phyloP scores from a whole-genome alignment of 345 rosid genomes.

The Leavenworthia alabamica region DNA sequence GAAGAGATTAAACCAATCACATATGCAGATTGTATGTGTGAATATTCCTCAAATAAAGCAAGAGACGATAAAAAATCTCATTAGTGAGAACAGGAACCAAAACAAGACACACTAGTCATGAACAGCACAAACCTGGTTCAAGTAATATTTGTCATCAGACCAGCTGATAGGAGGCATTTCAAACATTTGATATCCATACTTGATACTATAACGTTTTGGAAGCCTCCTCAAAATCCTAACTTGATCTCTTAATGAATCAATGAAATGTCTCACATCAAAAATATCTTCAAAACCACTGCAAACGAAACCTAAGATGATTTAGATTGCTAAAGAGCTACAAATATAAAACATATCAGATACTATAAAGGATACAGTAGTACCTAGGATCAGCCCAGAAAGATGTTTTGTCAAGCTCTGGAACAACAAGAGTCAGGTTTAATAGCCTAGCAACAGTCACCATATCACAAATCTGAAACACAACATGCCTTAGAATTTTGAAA shows the following conservation, averaged over 20 bases:
- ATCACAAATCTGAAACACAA: conserved; percentile 66
- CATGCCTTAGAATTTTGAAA: conserved; percentile 8
- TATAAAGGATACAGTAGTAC: conserved; percentile 40
- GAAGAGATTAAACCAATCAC: not conserved
- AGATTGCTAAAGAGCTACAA: conserved; percentile 6
- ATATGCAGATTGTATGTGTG: not conserved
- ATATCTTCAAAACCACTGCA: conserved; percentile 96
- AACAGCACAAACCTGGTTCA: conserved; percentile 59
- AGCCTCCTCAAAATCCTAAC: conserved; percentile 72
- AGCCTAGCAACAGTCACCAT: conserved; percentile 83
- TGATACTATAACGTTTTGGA: conserved; percentile 62
- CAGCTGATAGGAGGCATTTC: conserved; percentile 93
- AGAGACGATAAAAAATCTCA: not conserved
- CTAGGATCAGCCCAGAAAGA: conserved; percentile 99
- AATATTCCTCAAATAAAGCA: not conserved
- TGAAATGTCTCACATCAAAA: conserved; percentile 83
- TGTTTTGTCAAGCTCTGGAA: conserved; percentile 93
- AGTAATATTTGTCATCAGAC: conserved; percentile 86
- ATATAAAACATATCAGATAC: not conserved
- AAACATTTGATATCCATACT: conserved; percentile 52
- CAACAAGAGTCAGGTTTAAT: conserved; percentile 88
- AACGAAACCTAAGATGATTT: conserved; percentile 10
- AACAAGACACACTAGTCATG: not conserved
- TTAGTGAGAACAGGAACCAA: not conserved
- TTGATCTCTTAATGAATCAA: conserved; percentile 87